phyloP scores from a whole-genome alignment of 108 stramenopile species.

The Seminavis robusta region DNA sequence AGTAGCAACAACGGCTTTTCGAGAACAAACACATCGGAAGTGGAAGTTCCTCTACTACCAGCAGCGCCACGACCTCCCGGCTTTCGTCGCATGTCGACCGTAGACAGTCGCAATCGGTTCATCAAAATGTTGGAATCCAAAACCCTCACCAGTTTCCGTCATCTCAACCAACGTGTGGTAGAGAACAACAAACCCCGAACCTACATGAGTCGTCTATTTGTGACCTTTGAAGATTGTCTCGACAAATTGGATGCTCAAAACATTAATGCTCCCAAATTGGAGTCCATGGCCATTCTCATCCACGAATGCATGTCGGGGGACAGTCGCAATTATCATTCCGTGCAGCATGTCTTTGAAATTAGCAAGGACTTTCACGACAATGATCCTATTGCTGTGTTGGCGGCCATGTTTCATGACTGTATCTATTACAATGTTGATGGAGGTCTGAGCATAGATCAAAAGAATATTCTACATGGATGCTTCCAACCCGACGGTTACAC shows the following conservation, averaged over 20 bases:
- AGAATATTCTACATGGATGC: slow-evolving; percentile 21
- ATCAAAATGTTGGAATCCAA: too few species aligned
- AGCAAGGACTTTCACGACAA: slow-evolving; percentile 17
- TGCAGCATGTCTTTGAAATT: slow-evolving; percentile 57
- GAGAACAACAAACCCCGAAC: too few species aligned
- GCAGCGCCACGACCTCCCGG: too few species aligned
- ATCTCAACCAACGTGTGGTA: too few species aligned
- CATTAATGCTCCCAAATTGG: slow-evolving; percentile 28
- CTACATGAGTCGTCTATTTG: slow-evolving; percentile 36
- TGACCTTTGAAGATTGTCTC: slow-evolving; percentile 26
- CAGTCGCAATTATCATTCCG: slow-evolving; percentile 47
- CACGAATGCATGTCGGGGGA: slow-evolving; percentile 46
- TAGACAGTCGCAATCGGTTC: too few species aligned
- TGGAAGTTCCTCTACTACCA: too few species aligned
- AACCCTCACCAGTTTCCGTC: too few species aligned
- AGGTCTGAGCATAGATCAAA: slow-evolving; percentile 28
- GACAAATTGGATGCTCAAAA: slow-evolving; percentile 9
- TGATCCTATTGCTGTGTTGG: slow-evolving; percentile 42
- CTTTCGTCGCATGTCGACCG: too few species aligned
- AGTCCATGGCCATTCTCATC: slow-evolving; percentile 44
- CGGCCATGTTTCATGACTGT: slow-evolving; percentile 57
- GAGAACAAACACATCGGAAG: too few species aligned
- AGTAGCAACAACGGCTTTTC: too few species aligned
- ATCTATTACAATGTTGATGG: slow-evolving; percentile 57
- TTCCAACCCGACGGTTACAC: too few species aligned